Conservation (phyloP, 495 filamentous ascomycete species). For the Talaromyces liani region DNA sequence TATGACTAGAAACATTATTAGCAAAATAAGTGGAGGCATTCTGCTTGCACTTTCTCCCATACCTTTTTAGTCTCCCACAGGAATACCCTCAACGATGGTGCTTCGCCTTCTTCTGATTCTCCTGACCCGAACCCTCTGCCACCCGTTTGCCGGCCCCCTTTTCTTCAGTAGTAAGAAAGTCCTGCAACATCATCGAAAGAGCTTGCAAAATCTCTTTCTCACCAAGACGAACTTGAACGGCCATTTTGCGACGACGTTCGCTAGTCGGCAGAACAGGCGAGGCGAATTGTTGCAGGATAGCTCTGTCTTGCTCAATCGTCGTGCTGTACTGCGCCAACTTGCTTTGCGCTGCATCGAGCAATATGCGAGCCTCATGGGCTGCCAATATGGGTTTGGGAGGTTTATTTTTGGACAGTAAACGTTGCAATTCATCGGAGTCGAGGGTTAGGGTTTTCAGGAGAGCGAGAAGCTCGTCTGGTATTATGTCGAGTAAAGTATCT, state of each 20-base stretch:
- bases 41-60: neutral
- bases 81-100: neutral
- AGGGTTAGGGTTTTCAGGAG: conserved; percentile 40
- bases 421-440: conserved; percentile 29
- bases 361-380: conserved; percentile 21
- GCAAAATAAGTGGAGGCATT: conserved; percentile 5
- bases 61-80: neutral
- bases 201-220: conserved; percentile 67
- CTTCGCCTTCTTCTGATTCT: conserved; percentile 3
- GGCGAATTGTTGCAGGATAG: conserved; percentile 34
- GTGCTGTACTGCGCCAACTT: conserved; percentile 50
- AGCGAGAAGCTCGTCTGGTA: conserved; percentile 42
- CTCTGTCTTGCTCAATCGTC: conserved; percentile 53
- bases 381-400: conserved; percentile 34
- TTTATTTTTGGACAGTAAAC: conserved; percentile 34
- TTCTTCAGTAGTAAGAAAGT: conserved; percentile 9
- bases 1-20: conserved; percentile 8
- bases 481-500: conserved; percentile 28
- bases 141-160: conserved; percentile 13
- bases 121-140: neutral
- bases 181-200: conserved; percentile 31
- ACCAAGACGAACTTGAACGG: conserved; percentile 66
- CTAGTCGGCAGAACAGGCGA: conserved; percentile 18
- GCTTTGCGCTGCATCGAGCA: conserved; percentile 23
- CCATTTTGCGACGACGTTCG: conserved; percentile 50